Evolutionary conservation across 2,329 filamentous ascomycete species (phyloP).

Genomic region (Microthyrium microscopicum): DNA sequence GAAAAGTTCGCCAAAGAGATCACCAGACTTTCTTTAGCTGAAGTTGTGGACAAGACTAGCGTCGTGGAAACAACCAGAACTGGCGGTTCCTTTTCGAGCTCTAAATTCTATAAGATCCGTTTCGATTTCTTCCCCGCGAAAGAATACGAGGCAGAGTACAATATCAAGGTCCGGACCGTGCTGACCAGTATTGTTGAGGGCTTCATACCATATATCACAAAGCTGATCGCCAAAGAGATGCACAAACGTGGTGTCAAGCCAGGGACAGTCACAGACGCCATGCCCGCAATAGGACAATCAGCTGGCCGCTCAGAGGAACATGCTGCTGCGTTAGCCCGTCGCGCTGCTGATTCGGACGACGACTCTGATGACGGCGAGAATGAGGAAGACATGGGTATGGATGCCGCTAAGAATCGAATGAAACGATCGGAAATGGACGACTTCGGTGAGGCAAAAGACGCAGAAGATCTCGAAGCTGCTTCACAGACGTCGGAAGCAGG

Average conservation of each 20-base stretch:
- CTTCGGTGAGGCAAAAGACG: constrained; percentile 79
- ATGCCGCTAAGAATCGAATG: constrained; percentile 43
- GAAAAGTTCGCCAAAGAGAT: constrained; percentile 83
- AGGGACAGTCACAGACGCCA: constrained; percentile 41
- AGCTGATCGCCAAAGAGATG: constrained; percentile 57
- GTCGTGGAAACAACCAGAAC: constrained; percentile 67
- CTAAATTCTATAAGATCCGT: constrained; percentile 71
- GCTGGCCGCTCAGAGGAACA: constrained; percentile 36
- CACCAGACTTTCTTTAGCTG: constrained; percentile 66
- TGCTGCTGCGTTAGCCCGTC: constrained; percentile 1
- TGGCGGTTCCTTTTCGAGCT: constrained; percentile 49
- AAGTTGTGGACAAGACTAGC: constrained; percentile 65
- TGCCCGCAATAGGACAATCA: constrained; percentile 58
- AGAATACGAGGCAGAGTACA: constrained; percentile 76
- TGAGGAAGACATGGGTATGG: constrained; percentile 47
- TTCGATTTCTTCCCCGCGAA: constrained; percentile 69
- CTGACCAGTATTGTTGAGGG: constrained; percentile 63
- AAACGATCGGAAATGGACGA: constrained; percentile 62
- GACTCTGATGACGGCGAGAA: constrained; percentile 55
- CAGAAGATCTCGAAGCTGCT: constrained; percentile 23
- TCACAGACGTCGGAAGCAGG: too few relatives aligned
- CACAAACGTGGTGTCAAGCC: constrained; percentile 52
- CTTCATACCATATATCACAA: constrained; percentile 57
- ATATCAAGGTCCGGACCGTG: constrained; percentile 64
- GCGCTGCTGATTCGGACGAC: constrained; percentile 35